Evolutionary conservation across 2,329 filamentous ascomycete species (phyloP).

Genomic region (Alternaria longipes): DNA sequence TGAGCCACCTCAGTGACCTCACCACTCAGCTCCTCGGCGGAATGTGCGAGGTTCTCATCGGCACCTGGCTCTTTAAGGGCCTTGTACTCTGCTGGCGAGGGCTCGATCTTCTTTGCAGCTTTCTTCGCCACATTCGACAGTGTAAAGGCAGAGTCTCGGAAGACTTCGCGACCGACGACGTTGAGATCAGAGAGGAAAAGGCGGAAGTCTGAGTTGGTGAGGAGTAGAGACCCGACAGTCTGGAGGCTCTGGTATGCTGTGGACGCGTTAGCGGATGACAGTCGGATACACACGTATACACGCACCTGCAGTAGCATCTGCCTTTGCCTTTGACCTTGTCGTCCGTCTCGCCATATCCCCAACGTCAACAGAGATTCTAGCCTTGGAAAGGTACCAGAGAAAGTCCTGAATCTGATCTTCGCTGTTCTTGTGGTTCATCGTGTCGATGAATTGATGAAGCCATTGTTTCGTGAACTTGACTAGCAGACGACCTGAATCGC

Average conservation of each 20-base stretch:
- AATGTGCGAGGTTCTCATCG: constrained; percentile 62
- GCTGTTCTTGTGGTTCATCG: constrained; percentile 82
- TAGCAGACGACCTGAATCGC: constrained; percentile 77
- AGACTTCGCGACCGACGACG: constrained; percentile 81
- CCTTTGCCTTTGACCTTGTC: constrained; percentile 70
- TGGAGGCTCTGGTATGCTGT: constrained; percentile 81
- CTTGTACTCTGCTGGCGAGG: constrained; percentile 68
- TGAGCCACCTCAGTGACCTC: constrained; percentile 57
- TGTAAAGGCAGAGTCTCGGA: constrained; percentile 84
- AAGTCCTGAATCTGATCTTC: constrained; percentile 91
- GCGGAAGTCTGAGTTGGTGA: constrained; percentile 91
- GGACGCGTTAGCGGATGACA: constrained; percentile 27
- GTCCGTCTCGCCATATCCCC: constrained; percentile 70
- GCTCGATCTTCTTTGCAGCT: constrained; percentile 76
- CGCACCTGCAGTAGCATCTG: constrained; percentile 75
- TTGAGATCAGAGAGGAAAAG: constrained; percentile 83
- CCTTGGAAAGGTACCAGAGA: constrained; percentile 82
- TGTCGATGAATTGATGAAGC: constrained; percentile 81
- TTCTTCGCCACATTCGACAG: constrained; percentile 78
- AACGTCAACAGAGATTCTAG: constrained; percentile 74
- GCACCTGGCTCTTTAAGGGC: constrained; percentile 61
- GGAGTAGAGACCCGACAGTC: constrained; percentile 82
- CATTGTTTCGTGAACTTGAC: constrained; percentile 76
- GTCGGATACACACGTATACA: constrained; percentile 6
- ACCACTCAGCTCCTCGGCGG: constrained; percentile 67